Base-by-base conservation (phyloP, 73 alveolate genomes). In the Blepharisma stoltei region DNA sequence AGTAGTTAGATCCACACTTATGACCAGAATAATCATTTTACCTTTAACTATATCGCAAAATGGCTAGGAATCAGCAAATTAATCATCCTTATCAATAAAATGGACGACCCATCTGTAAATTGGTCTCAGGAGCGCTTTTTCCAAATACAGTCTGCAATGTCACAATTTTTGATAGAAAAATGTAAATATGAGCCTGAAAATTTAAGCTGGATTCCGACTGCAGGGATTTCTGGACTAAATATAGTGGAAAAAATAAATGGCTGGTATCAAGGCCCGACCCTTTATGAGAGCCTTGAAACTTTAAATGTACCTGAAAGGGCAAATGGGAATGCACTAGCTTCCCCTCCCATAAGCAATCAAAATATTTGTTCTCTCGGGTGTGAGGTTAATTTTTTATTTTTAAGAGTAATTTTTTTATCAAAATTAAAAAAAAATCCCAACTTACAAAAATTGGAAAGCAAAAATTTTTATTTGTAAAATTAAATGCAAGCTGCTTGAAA, bases 51-150 rank as follows among this genome's bases (percentile, higher is more conserved):
- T n/a, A 92, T 97, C 54, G 98, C 99, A 67, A 96, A 92, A 81
- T 89, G 97, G 32, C 89, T 96, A 11, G 99, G 99, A 3, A 97
- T 97, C 25, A 83, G 85, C 67, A 89, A 94, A 80, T 85, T 97
- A 70, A 90, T 97, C 6, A 91, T 96, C 48, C 90, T 96, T 76
- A 93, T 97, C 55, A 96, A 97, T 90, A 97, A 97, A 89, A 97
- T 97, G 99, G 99, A 97, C 86, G 99, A 96, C 67, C 96, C 92
- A 27, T 80, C 96, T 25, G 98, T 95, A 14, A 89, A 95, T 65
- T 97, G 99, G 99, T 88, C 87, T 44, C 86, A 96, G 85, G 97
- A 93, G 54, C 85, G 99, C 86, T 97, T 81, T 90, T 84, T 83
- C 50, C 94, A 88, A 43, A 96, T 96, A 67, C 77, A 70, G 27